These are phyloP conservation scores for Aspergillus ochraceus DNA, from an alignment of 2,329 filamentous ascomycete genomes.

Conservation along the genomic window DNA sequence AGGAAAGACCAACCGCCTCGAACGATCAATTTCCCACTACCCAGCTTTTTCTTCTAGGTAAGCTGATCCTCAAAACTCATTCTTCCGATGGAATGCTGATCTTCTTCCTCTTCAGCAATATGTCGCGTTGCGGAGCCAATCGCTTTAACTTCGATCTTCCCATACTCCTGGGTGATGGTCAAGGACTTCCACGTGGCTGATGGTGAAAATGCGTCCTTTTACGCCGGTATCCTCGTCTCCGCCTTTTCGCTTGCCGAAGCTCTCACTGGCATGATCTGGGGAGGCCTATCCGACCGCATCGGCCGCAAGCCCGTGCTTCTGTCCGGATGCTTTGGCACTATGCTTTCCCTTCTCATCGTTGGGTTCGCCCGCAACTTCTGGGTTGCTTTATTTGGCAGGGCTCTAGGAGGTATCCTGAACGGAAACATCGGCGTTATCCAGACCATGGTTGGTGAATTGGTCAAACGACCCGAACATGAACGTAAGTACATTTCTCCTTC, in stretches of 20 bases:
- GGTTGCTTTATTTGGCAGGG: slow-evolving; percentile 74
- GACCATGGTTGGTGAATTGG: slow-evolving; percentile 88
- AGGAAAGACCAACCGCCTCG: slow-evolving; percentile 58
- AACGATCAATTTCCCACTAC: slow-evolving; percentile 75
- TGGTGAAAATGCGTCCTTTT: slow-evolving; percentile 77
- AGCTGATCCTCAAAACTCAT: slow-evolving; percentile 25
- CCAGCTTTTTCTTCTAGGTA: slow-evolving; percentile 84
- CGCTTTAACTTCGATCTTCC: slow-evolving; percentile 88
- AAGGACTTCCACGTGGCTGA: slow-evolving; percentile 72
- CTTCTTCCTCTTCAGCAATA: slow-evolving; percentile 62
- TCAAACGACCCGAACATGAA: slow-evolving; percentile 80
- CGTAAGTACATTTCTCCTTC: slow-evolving; percentile 55
- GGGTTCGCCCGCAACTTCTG: slow-evolving; percentile 82
- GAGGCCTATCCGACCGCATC: slow-evolving; percentile 74
- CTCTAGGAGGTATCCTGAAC: slow-evolving; percentile 79
- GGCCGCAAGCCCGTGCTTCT: slow-evolving; percentile 85
- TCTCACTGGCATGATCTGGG: slow-evolving; percentile 85
- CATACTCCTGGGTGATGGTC: slow-evolving; percentile 84
- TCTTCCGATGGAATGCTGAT: slow-evolving; percentile 5
- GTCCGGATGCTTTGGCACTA: slow-evolving; percentile 76
- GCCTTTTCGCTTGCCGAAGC: slow-evolving; percentile 82
- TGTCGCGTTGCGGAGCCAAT: slow-evolving; percentile 91
- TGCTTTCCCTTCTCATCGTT: slow-evolving; percentile 78
- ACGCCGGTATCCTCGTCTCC: slow-evolving; percentile 83
- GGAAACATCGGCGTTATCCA: slow-evolving; percentile 90